A percentile compares a stretch with the other conserved stretches of the same genome.
Conservation (phyloP, 2,329 filamentous ascomycete genomes). For the Aspergillus pseudoterreus region DNA sequence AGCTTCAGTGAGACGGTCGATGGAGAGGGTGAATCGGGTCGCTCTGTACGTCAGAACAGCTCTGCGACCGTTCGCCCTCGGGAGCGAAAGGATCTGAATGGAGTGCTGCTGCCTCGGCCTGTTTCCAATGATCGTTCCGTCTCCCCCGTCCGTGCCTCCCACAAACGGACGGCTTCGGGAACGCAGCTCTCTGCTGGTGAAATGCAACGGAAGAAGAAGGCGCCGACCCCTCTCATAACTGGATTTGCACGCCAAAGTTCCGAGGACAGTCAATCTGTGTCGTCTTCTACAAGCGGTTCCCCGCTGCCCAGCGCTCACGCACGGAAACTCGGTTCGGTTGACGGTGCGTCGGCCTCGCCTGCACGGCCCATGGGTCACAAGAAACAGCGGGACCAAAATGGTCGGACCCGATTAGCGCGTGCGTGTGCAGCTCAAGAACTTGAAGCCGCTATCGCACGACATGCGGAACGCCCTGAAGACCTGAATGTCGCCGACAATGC, state of each 20-base stretch:
- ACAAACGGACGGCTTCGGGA: slow-evolving; percentile 36
- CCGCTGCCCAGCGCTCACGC: slow-evolving; percentile 38
- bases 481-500: slow-evolving; percentile 88
- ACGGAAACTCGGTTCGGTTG: slow-evolving; percentile 39
- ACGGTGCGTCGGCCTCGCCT: slow-evolving; percentile 56
- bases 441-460: slow-evolving; percentile 69
- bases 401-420: slow-evolving; percentile 83
- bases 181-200: slow-evolving; percentile 24
- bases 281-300: slow-evolving; percentile 44
- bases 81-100: slow-evolving; percentile 26
- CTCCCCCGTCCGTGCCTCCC: slow-evolving; percentile 33
- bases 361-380: slow-evolving; percentile 67
- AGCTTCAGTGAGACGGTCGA: slow-evolving; percentile 36
- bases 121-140: slow-evolving; percentile 32
- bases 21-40: slow-evolving; percentile 26
- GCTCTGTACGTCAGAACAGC: slow-evolving; percentile 17
- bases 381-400: slow-evolving; percentile 87
- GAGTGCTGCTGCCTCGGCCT: slow-evolving; percentile 24
- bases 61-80: slow-evolving; percentile 16
- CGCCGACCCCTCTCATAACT: slow-evolving; percentile 39
- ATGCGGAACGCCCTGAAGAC: slow-evolving; percentile 78
- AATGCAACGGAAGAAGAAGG: slow-evolving; percentile 32
- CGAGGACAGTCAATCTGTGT: slow-evolving; percentile 43
- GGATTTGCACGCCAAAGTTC: slow-evolving; percentile 42
- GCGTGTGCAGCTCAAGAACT: slow-evolving; percentile 84